Conservation (phyloP, 257 asterid genomes). For the Salvia rosmarinus region DNA sequence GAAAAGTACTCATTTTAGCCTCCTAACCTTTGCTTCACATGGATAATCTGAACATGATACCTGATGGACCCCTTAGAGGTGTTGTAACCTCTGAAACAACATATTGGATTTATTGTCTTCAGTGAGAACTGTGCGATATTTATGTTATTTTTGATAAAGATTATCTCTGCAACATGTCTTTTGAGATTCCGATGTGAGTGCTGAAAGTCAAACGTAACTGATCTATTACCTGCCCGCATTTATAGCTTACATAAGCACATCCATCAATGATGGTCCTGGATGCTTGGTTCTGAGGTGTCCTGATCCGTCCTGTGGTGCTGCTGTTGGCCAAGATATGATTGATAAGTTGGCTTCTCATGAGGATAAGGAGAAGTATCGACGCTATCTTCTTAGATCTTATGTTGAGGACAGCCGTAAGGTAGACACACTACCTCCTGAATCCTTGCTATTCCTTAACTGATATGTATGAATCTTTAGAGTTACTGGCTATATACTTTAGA, state of each 20-base stretch:
- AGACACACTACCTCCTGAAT: conserved; percentile 31
- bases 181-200: background rate
- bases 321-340: conserved; percentile 89
- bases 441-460: conserved; percentile 23
- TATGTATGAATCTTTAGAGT: conserved; percentile 1
- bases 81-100: background rate
- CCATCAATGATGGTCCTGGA: conserved; percentile 94
- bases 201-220: conserved; percentile 2
- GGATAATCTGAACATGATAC: conserved; percentile 16
- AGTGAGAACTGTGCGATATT: background rate
- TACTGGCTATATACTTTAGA: conserved; percentile 1
- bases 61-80: background rate
- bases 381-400: conserved; percentile 87
- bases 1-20: background rate
- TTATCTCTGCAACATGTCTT: background rate
- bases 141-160: background rate
- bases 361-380: conserved; percentile 76
- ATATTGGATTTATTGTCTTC: background rate
- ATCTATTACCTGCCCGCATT: conserved; percentile 28
- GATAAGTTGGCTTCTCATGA: conserved; percentile 52
- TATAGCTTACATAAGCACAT: conserved; percentile 76
- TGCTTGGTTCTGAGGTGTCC: conserved; percentile 93
- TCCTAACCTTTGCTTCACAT: background rate
- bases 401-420: conserved; percentile 97
- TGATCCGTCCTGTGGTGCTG: conserved; percentile 76